Base-by-base conservation (phyloP, 345 rosid species). In the Brassica nigra region DNA sequence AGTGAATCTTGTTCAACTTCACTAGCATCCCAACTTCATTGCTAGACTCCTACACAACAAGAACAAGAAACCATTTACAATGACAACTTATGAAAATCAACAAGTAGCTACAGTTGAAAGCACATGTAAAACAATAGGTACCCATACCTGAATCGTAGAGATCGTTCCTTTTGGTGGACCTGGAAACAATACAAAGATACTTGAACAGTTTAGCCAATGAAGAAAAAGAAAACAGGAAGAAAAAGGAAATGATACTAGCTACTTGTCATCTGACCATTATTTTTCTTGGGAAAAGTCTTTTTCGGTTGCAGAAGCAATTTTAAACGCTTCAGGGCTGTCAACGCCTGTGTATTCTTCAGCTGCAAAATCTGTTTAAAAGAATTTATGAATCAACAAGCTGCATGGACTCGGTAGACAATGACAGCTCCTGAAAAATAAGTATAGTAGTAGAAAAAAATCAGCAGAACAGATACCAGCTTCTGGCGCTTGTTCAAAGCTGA, bases 331-430 rank as follows among this genome's bases (percentile, higher is more conserved):
- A 81, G 61, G 30, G 91, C 91, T 74, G 85, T 57, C 59, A 77
- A 79, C 82, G 92, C 90, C 83, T 91, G 95, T 85, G 89, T 81
- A n/a, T 86, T 87, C 84, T 92, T 95, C 34, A 89, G 85, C 70
- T 87, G 91, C 86, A 91, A 77, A 70, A 90, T 95, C 99, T 95
- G 82, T 76, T 14, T 68, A 64, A 72, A 55, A 47, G 67, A 36
- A 31, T 66, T 16, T 1, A 82, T 33, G 28, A 34, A 72, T 76
- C 55, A 76, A 57, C 8, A 47, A 76, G 61, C 20, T 3, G 8
- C 31, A 73, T 33, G 36, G 29, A 73, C 30, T 47, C 55, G 8
- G 27, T 23, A 23, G 62, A 37, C 44, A 37, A 37, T 66, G 61
- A 31, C 39, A 3, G 20, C 52, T 74, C 12, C 23, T 28, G 18